A percentile compares a stretch with the other conserved stretches of the same genome.
Evolutionary conservation across 371 early-diverging fungal genomes (phyloP).

Genomic region (Actinomortierella ambigua): DNA sequence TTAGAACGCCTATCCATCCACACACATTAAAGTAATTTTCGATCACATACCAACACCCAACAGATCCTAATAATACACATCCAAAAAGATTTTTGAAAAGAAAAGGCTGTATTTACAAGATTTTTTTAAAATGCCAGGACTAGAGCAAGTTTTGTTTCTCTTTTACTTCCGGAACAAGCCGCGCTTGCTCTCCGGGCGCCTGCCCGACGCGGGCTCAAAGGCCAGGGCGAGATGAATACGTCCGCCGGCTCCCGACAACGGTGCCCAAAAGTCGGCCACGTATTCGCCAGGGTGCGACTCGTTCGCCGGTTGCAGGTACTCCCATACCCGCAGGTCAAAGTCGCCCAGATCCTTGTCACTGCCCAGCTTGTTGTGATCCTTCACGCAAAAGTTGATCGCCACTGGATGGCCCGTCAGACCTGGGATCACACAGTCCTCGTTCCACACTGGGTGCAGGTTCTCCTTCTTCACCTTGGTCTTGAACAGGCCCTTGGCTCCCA

Average conservation of each 20-base stretch:
- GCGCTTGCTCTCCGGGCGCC: neutral
- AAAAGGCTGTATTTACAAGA: too few relatives aligned
- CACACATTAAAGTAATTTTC: too few relatives aligned
- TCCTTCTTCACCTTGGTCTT: constrained; percentile 81
- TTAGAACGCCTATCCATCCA: too few relatives aligned
- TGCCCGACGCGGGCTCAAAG: constrained; percentile 19
- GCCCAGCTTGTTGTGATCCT: constrained; percentile 70
- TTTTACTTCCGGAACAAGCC: too few relatives aligned
- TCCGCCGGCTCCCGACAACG: constrained; percentile 27
- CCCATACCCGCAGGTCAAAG: constrained; percentile 57
- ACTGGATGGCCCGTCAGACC: constrained; percentile 48
- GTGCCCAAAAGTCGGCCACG: constrained; percentile 36
- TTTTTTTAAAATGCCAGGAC: too few relatives aligned
- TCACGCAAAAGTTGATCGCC: constrained; percentile 58
- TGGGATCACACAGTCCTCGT: constrained; percentile 55
- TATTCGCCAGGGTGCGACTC: constrained; percentile 33
- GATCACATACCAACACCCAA: too few relatives aligned
- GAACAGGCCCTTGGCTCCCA: constrained; percentile 56
- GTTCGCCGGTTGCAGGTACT: constrained; percentile 46
- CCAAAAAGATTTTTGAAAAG: too few relatives aligned
- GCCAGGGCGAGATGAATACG: constrained; percentile 22
- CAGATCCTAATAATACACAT: too few relatives aligned
- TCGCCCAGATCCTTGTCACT: constrained; percentile 64
- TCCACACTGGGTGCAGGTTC: constrained; percentile 75
- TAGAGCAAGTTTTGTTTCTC: too few relatives aligned